Evolutionary conservation across 2,329 filamentous ascomycete genomes (phyloP).

Genomic region (Cylindrodendrum hubeiense): DNA sequence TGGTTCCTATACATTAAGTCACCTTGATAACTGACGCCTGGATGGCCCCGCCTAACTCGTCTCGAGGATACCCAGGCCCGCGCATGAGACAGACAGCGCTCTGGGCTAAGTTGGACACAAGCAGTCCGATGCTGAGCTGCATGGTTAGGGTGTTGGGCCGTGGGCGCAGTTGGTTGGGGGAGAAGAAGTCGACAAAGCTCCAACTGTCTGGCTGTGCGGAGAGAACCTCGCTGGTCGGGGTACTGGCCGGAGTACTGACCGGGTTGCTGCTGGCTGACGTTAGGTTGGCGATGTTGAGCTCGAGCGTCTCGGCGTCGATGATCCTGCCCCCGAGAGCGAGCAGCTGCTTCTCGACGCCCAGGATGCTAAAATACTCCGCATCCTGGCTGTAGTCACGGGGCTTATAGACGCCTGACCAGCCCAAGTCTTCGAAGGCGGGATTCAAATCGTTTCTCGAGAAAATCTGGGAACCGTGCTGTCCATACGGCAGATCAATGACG

Average conservation of each 20-base stretch:
- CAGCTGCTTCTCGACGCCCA: conserved; percentile 43
- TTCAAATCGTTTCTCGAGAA: conserved; percentile 37
- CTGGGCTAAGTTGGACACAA: conserved; percentile 35
- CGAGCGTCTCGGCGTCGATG: conserved; percentile 39
- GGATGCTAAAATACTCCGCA: conserved; percentile 36
- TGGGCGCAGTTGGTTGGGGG: conserved; percentile 29
- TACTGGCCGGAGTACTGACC: too few relatives aligned
- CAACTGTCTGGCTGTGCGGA: conserved; percentile 42
- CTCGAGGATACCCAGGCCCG: conserved; percentile 41
- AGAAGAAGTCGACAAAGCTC: conserved; percentile 45
- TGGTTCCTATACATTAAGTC: conserved; percentile 3
- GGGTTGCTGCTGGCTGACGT: background rate
- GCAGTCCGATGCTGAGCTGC: conserved; percentile 31
- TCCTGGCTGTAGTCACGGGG: conserved; percentile 18
- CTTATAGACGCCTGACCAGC: conserved; percentile 35
- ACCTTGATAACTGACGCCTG: conserved; percentile 36
- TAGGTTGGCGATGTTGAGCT: conserved; percentile 35
- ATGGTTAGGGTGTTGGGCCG: conserved; percentile 27
- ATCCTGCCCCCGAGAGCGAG: conserved; percentile 39
- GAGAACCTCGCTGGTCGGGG: conserved; percentile 2
- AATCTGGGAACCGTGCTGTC: conserved; percentile 39
- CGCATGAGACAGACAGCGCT: conserved; percentile 39
- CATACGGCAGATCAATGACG: conserved; percentile 42
- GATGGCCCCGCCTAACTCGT: conserved; percentile 42
- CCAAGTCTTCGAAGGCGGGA: conserved; percentile 33